A percentile compares a stretch with the other conserved stretches of the same genome.
Conservation (phyloP, 2,329 filamentous ascomycete species). For the Aspergillus versicolor region DNA sequence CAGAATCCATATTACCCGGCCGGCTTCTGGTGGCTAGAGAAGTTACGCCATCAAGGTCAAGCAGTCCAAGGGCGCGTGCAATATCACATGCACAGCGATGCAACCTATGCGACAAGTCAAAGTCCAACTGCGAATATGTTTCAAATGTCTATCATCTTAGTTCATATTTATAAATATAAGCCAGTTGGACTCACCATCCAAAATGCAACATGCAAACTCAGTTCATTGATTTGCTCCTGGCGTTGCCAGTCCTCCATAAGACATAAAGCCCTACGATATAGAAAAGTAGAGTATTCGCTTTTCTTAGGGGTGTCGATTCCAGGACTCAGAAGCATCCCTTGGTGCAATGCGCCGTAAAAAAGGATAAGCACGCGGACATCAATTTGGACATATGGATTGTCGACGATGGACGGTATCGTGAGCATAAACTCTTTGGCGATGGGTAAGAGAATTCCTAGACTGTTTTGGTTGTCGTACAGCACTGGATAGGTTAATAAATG, state of each 20-base stretch:
- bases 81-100: background rate
- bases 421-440: background rate
- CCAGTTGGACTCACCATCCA: background rate
- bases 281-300: background rate
- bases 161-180: background rate
- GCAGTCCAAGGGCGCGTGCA: background rate
- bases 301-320: fast-evolving
- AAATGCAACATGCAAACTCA: background rate
- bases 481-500: background rate
- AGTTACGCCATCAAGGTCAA: background rate
- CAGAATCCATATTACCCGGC: background rate
- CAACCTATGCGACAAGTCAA: background rate
- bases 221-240: background rate
- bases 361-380: background rate
- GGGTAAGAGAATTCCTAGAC: background rate
- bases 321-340: background rate
- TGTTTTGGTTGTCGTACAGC: background rate
- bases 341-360: background rate
- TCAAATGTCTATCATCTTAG: background rate
- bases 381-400: background rate
- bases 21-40: background rate
- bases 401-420: background rate
- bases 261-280: background rate
- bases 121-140: background rate
- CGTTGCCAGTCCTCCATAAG: background rate